Evolutionary conservation across 164 flowering plant species (phyloP).

Genomic region (Umbilicus rupestris): DNA sequence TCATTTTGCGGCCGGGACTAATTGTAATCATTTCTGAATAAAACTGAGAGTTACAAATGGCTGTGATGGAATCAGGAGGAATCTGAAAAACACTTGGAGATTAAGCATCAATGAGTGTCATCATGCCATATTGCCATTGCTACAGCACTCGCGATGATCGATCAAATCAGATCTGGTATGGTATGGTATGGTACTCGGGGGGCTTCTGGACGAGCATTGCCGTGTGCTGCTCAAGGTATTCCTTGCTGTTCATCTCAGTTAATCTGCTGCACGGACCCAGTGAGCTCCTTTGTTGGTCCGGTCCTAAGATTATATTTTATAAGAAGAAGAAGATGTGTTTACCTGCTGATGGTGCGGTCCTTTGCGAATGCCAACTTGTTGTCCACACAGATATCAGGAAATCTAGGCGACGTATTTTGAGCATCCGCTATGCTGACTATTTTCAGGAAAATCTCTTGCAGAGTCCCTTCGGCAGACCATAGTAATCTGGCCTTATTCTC

Average conservation of each 20-base stretch:
- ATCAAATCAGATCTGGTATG: too few relatives aligned
- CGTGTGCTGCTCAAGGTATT: neutral
- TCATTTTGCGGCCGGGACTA: too few relatives aligned
- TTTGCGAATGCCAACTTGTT: conserved; percentile 93
- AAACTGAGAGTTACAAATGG: too few relatives aligned
- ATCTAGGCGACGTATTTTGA: conserved; percentile 59
- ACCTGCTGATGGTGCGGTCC: conserved; percentile 97
- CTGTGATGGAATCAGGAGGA: too few relatives aligned
- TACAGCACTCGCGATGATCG: too few relatives aligned
- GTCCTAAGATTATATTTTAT: too few relatives aligned
- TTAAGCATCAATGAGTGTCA: too few relatives aligned
- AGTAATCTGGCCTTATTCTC: conserved; percentile 70
- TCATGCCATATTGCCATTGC: too few relatives aligned
- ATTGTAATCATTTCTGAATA: too few relatives aligned
- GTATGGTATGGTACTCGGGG: too few relatives aligned
- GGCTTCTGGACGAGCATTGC: neutral
- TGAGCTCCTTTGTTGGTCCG: neutral
- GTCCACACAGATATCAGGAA: conserved; percentile 74
- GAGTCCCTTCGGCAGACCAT: conserved; percentile 81
- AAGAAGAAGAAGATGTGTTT: conserved; percentile 13
- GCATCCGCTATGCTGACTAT: conserved; percentile 75
- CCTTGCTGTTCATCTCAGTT: conserved; percentile 8
- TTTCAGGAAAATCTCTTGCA: conserved; percentile 50
- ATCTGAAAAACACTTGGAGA: too few relatives aligned
- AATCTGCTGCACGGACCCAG: conserved; percentile 1